Percentiles rank a stretch among this genome's conserved stretches.
These are phyloP conservation scores for Tuber indicum DNA, from an alignment of 495 filamentous ascomycete genomes.

Conservation along the genomic window DNA sequence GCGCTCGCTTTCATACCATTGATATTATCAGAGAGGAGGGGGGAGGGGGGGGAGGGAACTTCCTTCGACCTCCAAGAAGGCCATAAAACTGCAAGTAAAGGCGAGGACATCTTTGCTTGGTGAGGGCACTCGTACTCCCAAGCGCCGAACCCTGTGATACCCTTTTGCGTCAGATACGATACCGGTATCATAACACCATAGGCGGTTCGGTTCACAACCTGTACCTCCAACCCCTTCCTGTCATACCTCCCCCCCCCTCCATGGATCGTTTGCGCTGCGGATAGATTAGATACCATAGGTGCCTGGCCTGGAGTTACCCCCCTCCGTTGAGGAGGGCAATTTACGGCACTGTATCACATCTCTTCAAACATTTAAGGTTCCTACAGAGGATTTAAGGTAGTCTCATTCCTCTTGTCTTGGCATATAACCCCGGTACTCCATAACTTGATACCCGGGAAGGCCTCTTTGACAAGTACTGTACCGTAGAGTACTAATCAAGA, in stretches of 20 bases:
- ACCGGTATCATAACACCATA: neutral
- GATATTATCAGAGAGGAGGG: too few species aligned
- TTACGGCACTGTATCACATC: neutral
- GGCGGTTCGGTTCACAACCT: neutral
- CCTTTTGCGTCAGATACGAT: neutral
- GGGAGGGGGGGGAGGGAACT: too few species aligned
- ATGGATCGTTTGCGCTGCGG: neutral
- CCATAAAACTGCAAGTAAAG: neutral
- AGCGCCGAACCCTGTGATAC: neutral
- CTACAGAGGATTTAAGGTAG: neutral
- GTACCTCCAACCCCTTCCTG: neutral
- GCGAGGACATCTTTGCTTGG: neutral
- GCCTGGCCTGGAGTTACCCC: too few species aligned
- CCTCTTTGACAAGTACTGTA: too few species aligned
- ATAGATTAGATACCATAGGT: neutral
- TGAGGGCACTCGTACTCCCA: neutral
- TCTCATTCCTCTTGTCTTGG: neutral
- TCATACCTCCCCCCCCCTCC: neutral
- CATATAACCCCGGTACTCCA: neutral
- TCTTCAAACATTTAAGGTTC: neutral
- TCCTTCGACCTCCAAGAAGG: too few species aligned
- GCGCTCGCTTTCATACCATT: neutral
- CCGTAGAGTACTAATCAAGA: too few species aligned
- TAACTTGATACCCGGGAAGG: too few species aligned
- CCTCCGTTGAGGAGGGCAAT: neutral